Evolutionary conservation across 441 rosid species (phyloP), one percentile per base, ranked within the genome.

Genomic region (Adansonia grandidieri): DNA sequence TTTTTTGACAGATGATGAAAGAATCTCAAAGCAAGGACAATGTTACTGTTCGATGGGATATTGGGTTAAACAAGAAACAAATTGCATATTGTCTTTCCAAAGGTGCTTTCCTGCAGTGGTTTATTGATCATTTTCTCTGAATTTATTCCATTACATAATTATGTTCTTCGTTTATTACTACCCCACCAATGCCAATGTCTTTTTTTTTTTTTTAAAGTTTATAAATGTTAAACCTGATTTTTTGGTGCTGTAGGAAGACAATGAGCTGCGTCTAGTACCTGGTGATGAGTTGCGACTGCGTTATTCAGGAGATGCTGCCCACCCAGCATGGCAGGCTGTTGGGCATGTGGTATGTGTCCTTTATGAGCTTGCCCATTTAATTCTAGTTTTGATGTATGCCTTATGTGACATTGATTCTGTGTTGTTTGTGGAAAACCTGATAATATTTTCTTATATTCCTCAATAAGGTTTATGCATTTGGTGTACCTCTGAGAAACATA

Each of bases 21-120:
- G 98, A 96, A 85, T 96, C 98, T 76, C 99, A 96, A 85, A 94
- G 99, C 93, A 94, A 94, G 90, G 99, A 94, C 85, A 96, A 88
- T 78, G 89, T 94, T 72, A 90, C 99, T 4, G 88, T 96, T 82
- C 91, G 98, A 74, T 96, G 99, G 98, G 98, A 94, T 83, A 87
- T 96, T 80, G 99, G 99, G 82, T 97, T 94, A 44, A 96, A 94
- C 91, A 96, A 96, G 88, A 96, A 96, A 83, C 93, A 95, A 0
- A 78, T 96, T 85, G 97, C 98, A 53, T 96, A 93, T 88, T 80
- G 91, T 96, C 62, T 96, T 96, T 77, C 98, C 98, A 17, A 96
- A 96, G 98, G 99, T 96, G 76, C 84, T 56, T 64, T 80, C 51
- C 67, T 73, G 54, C 45, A 40, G 74, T 69, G 22, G 50, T 77